Percentiles rank a stretch among this genome's conserved stretches.
phyloP scores from a whole-genome alignment of 352 stramenopile genomes.

The Phytophthora niederhauseri region DNA sequence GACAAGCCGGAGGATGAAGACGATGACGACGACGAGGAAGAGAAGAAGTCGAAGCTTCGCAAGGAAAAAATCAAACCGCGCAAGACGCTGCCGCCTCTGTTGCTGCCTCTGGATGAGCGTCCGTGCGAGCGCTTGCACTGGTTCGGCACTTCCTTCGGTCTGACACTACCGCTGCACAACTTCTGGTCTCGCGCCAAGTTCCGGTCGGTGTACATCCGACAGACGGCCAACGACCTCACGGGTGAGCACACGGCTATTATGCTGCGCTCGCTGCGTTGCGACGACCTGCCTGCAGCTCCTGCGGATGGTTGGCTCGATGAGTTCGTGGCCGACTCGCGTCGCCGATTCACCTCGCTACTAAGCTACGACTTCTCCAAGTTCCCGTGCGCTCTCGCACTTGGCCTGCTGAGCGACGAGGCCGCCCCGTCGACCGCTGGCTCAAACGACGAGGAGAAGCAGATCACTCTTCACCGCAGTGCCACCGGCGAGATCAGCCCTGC shows the following conservation, averaged over 20 bases:
- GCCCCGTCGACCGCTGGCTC: slow-evolving; percentile 28
- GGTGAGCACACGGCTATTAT: slow-evolving; percentile 98
- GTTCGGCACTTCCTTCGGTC: slow-evolving; percentile 98
- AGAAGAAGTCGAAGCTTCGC: slow-evolving; percentile 58
- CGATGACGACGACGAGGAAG: slow-evolving; percentile 45
- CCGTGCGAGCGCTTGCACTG: slow-evolving; percentile 96
- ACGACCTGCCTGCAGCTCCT: slow-evolving; percentile 80
- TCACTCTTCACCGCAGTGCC: slow-evolving; percentile 61
- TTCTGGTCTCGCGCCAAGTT: slow-evolving; percentile 97
- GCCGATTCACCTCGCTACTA: slow-evolving; percentile 95
- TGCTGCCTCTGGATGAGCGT: slow-evolving; percentile 96
- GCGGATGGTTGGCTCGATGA: slow-evolving; percentile 92
- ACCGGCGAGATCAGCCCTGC: slow-evolving; percentile 78
- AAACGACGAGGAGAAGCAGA: slow-evolving; percentile 25
- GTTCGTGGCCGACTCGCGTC: slow-evolving; percentile 95
- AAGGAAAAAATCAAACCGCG: slow-evolving; percentile 94
- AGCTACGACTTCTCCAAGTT: slow-evolving; percentile 94
- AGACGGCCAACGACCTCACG: slow-evolving; percentile 99
- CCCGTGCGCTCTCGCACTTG: slow-evolving; percentile 91
- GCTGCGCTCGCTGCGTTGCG: slow-evolving; percentile 72
- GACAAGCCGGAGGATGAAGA: slow-evolving; percentile 40
- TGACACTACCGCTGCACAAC: slow-evolving; percentile 97
- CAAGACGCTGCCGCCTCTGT: slow-evolving; percentile 97
- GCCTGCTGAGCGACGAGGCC: slow-evolving; percentile 82
- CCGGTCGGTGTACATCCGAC: slow-evolving; percentile 97